phyloP scores from a whole-genome alignment of 1,284 basidiomycete genomes.

The Sanghuangporus sanghuang region DNA sequence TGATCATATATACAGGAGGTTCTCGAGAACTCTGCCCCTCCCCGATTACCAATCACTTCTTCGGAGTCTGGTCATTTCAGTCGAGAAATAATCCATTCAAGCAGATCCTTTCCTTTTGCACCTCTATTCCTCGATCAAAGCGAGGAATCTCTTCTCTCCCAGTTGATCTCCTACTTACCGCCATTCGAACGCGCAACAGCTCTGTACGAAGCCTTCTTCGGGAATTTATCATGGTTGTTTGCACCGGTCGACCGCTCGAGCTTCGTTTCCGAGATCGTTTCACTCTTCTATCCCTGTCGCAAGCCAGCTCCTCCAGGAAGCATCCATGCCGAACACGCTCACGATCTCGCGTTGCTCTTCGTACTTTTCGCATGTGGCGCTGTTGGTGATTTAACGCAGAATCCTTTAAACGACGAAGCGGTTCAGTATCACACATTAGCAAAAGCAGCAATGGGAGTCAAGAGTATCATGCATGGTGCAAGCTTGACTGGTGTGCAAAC shows the following conservation, averaged over 20 bases:
- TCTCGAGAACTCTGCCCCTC: neutral
- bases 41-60: conserved; percentile 1
- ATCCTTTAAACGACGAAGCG: conserved; percentile 16
- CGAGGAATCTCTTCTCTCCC: conserved; percentile 2
- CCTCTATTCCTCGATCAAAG: conserved; percentile 9
- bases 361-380: conserved; percentile 19
- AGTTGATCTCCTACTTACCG: conserved; percentile 18
- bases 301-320: neutral
- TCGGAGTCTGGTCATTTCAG: conserved; percentile 1
- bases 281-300: conserved; percentile 14
- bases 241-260: conserved; percentile 16
- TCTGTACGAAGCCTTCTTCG: conserved; percentile 18
- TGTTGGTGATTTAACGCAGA: conserved; percentile 16
- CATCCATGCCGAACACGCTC: neutral
- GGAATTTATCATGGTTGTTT: conserved; percentile 17
- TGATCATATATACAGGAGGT: neutral
- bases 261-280: conserved; percentile 16
- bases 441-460: conserved; percentile 14
- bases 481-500: conserved; percentile 18
- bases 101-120: conserved; percentile 11
- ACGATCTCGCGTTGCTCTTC: conserved; percentile 19
- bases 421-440: conserved; percentile 18
- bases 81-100: conserved; percentile 5
- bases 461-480: conserved; percentile 15
- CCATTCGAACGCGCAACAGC: conserved; percentile 16